Percentiles rank a stretch among this genome's conserved stretches.
Conservation (phyloP, 2,329 filamentous ascomycete species). For the Fusarium dimerum region DNA sequence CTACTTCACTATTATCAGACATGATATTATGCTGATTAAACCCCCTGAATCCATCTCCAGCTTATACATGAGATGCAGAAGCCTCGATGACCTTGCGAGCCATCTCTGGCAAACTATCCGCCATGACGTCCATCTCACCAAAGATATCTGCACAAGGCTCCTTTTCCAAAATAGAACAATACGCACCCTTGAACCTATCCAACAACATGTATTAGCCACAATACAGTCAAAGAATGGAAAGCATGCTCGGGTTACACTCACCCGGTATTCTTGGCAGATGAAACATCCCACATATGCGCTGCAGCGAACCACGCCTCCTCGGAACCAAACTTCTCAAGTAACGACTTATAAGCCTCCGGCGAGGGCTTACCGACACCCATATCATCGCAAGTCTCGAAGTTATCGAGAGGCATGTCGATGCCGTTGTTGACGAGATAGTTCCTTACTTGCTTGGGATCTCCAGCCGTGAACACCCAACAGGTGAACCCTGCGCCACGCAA, state of each 20-base stretch:
- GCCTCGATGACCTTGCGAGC: constrained; percentile 18
- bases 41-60: too few relatives aligned
- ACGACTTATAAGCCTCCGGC: constrained; percentile 45
- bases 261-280: constrained; percentile 50
- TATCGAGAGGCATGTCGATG: constrained; percentile 50
- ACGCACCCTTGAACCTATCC: constrained; percentile 18
- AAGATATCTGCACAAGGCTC: constrained; percentile 19
- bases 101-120: constrained; percentile 16
- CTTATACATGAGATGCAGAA: background rate
- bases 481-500: constrained; percentile 49
- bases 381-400: constrained; percentile 53
- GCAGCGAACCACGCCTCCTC: constrained; percentile 57
- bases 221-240: too few relatives aligned
- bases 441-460: constrained; percentile 48
- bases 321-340: constrained; percentile 42
- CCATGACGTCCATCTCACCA: constrained; percentile 24
- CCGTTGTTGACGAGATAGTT: constrained; percentile 53
- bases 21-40: too few relatives aligned
- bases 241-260: constrained; percentile 10
- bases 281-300: constrained; percentile 62
- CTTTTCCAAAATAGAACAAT: constrained; percentile 18
- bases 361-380: constrained; percentile 52
- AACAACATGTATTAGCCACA: too few relatives aligned
- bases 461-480: constrained; percentile 56
- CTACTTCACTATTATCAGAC: too few relatives aligned